Percentiles rank a stretch among this genome's conserved stretches.
These are phyloP conservation scores for Chlorella sp. DNA, from an alignment of 139 green algal species.

Conservation along the genomic window DNA sequence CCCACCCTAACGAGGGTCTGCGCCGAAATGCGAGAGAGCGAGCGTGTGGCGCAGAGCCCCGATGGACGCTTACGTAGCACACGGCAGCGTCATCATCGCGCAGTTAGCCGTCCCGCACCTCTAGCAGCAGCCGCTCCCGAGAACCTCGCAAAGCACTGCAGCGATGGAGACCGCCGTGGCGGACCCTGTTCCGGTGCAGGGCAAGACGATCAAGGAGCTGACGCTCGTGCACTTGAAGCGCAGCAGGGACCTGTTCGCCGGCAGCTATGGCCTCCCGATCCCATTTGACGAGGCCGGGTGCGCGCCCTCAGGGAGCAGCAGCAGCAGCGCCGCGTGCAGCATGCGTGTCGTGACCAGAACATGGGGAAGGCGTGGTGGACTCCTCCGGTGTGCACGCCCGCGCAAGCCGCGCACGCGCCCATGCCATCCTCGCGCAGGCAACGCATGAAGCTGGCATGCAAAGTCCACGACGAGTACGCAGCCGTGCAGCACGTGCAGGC, in stretches of 20 bases:
- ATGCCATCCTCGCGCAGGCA: slow-evolving; percentile 41
- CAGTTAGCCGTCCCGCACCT: too few relatives aligned
- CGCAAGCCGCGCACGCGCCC: neutral
- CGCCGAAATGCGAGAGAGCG: too few relatives aligned
- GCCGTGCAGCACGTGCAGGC: slow-evolving; percentile 30
- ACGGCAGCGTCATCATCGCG: too few relatives aligned
- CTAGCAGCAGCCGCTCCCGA: too few relatives aligned
- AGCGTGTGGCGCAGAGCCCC: too few relatives aligned
- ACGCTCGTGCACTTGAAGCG: slow-evolving; percentile 72
- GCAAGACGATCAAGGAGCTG: slow-evolving; percentile 71
- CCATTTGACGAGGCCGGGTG: slow-evolving; percentile 58
- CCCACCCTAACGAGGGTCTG: too few relatives aligned
- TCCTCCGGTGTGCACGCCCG: neutral
- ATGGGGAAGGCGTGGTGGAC: neutral
- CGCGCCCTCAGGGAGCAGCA: neutral
- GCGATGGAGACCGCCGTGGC: too few relatives aligned
- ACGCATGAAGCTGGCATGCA: slow-evolving; percentile 52
- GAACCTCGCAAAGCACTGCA: too few relatives aligned
- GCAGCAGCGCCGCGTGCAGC: neutral
- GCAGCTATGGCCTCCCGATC: slow-evolving; percentile 42
- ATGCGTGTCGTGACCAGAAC: neutral
- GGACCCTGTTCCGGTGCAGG: slow-evolving; percentile 44
- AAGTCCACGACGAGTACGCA: slow-evolving; percentile 44
- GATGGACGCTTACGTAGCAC: too few relatives aligned
- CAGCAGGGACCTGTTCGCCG: slow-evolving; percentile 79